phyloP scores from a whole-genome alignment of 371 early-diverging fungal genomes.

The Syncephalastrum sp. region DNA sequence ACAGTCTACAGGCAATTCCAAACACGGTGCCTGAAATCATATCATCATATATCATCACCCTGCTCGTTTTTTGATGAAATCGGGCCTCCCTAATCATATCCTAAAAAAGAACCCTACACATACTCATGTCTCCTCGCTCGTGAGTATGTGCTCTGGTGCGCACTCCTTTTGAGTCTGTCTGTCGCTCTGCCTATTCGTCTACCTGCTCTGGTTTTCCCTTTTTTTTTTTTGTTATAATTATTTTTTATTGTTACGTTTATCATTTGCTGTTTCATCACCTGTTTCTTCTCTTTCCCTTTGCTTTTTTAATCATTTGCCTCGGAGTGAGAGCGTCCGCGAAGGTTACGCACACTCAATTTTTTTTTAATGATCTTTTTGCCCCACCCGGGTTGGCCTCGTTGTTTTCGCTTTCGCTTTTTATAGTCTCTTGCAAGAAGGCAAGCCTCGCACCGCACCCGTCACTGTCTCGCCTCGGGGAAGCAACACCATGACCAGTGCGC shows the following conservation, averaged over 20 bases:
- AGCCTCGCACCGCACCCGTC: background rate
- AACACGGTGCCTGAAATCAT: background rate
- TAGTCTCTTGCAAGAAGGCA: background rate
- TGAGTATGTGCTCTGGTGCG: background rate
- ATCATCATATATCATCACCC: background rate
- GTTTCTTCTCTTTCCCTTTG: slow-evolving; percentile 8
- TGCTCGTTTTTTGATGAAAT: background rate
- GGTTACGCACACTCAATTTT: slow-evolving; percentile 9
- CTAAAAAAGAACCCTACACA: slow-evolving; percentile 1
- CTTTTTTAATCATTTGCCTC: slow-evolving; percentile 5
- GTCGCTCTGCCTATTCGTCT: background rate
- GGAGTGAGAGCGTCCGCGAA: slow-evolving; percentile 5
- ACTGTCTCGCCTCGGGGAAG: too few species aligned
- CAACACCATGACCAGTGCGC: background rate
- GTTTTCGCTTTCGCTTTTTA: slow-evolving; percentile 11
- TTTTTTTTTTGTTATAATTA: background rate
- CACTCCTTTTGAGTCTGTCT: background rate
- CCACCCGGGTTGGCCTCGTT: slow-evolving; percentile 4
- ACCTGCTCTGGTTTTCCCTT: background rate
- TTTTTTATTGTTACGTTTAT: slow-evolving; percentile 1
- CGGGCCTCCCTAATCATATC: background rate
- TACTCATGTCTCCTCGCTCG: slow-evolving; percentile 1
- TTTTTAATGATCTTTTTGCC: slow-evolving; percentile 13
- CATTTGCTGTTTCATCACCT: slow-evolving; percentile 7
- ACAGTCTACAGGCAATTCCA: too few species aligned